Evolutionary conservation across 495 filamentous ascomycete genomes (phyloP).

Genomic region (Tirmania nivea): DNA sequence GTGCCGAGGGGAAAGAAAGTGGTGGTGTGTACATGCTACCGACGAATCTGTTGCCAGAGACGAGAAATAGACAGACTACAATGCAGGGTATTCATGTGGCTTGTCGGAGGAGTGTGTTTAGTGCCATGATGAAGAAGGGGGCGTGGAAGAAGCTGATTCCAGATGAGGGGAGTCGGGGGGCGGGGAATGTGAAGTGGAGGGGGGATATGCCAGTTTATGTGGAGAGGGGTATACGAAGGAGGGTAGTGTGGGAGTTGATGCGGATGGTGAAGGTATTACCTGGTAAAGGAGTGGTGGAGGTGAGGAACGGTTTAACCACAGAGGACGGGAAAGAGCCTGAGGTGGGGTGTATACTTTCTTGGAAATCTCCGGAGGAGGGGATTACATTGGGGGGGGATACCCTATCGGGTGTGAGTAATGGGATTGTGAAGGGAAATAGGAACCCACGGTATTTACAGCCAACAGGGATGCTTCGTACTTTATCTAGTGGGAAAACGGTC

Average conservation of each 20-base stretch:
- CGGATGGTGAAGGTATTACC: conserved; percentile 28
- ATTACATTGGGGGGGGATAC: too few relatives aligned
- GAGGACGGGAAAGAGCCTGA: not conserved
- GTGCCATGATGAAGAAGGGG: not conserved
- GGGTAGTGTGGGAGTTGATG: conserved; percentile 1
- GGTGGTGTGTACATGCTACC: not conserved
- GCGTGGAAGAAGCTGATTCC: conserved; percentile 6
- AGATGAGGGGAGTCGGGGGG: conserved; percentile 1
- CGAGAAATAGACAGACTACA: not conserved
- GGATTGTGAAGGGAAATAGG: not conserved
- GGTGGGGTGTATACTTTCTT: conserved; percentile 13
- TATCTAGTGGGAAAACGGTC: conserved; percentile 5
- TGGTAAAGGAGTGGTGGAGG: conserved; percentile 30
- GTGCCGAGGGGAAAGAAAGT: too few relatives aligned
- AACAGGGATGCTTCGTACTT: conserved; percentile 2
- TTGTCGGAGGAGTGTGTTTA: not conserved
- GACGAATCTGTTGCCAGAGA: not conserved
- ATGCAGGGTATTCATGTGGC: not conserved
- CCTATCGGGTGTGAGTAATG: not conserved
- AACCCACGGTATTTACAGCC: not conserved
- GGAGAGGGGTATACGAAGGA: conserved; percentile 6
- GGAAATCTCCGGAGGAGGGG: not conserved
- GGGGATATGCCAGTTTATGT: conserved; percentile 10
- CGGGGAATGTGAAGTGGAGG: conserved; percentile 3
- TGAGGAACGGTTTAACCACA: conserved; percentile 16